Conservation (phyloP, 2,329 filamentous ascomycete genomes). For the Paecilomyces formosus region DNA sequence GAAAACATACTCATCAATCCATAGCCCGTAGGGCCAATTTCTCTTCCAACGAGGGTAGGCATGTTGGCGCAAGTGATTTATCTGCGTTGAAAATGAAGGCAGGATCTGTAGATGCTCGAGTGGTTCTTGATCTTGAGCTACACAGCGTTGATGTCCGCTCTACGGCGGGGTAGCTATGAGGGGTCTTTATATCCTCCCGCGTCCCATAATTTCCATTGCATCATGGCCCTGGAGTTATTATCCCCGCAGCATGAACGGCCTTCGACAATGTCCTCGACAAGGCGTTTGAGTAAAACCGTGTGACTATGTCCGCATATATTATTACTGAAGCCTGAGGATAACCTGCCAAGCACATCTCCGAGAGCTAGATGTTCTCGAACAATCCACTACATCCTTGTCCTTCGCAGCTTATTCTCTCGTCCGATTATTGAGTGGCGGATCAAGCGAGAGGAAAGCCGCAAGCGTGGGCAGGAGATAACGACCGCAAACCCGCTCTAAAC, state of each 20-base stretch:
- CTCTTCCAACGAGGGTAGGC: constrained; percentile 10
- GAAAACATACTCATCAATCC: constrained; percentile 10
- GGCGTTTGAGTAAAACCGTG: not conserved
- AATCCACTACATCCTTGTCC: not conserved
- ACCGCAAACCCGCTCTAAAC: too few species aligned
- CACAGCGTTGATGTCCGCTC: not conserved
- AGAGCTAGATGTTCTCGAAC: not conserved
- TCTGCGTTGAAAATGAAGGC: not conserved
- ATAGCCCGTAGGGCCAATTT: constrained; percentile 11
- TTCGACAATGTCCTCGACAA: not conserved
- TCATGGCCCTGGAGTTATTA: not conserved
- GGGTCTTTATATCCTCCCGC: not conserved
- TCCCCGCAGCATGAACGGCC: not conserved
- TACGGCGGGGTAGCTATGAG: not conserved
- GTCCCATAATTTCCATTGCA: not conserved
- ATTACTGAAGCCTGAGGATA: not conserved
- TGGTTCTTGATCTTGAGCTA: not conserved
- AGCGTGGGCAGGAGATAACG: too few species aligned
- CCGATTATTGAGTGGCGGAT: not conserved
- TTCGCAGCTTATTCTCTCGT: not conserved
- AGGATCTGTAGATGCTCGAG: not conserved
- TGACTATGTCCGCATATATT: not conserved
- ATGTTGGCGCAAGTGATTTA: constrained; percentile 2
- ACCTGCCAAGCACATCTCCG: not conserved
- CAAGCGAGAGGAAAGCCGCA: not conserved